These are phyloP conservation scores for Leccinum fibrillosum DNA, from an alignment of 768 basidiomycete genomes.

Conservation along the genomic window DNA sequence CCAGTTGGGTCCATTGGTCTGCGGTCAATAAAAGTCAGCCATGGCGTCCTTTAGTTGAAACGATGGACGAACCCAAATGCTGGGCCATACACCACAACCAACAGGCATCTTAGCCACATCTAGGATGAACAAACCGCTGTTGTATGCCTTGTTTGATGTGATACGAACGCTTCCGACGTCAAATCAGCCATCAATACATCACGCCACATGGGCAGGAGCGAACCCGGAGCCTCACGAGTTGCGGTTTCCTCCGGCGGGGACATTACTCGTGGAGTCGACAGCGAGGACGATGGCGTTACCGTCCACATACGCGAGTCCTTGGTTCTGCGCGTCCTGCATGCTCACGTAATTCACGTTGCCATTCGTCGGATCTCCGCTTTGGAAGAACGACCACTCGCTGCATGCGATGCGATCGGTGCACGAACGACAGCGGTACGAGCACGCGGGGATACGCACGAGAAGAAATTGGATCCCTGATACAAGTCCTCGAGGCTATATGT, in stretches of 20 bases:
- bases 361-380: constrained; percentile 59
- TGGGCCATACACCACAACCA: constrained; percentile 62
- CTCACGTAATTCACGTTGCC: constrained; percentile 63
- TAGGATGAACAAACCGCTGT: constrained; percentile 65
- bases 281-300: constrained; percentile 54
- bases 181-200: neutral
- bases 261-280: constrained; percentile 51
- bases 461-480: constrained; percentile 47
- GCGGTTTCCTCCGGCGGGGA: constrained; percentile 51
- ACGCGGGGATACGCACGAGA: constrained; percentile 41
- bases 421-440: neutral
- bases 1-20: constrained; percentile 53
- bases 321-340: constrained; percentile 41
- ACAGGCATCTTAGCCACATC: constrained; percentile 67
- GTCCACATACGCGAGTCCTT: constrained; percentile 60
- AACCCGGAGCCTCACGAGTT: constrained; percentile 38
- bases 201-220: neutral
- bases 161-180: constrained; percentile 56
- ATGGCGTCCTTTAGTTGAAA: neutral
- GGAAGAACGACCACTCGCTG: constrained; percentile 66
- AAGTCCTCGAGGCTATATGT: constrained; percentile 34
- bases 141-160: constrained; percentile 54
- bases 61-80: constrained; percentile 45
- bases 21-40: neutral
- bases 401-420: neutral